A percentile compares a stretch with the other conserved stretches of the same genome.
Conservation (phyloP, 2,329 filamentous ascomycete species). For the Pleoardoris graminearum region DNA sequence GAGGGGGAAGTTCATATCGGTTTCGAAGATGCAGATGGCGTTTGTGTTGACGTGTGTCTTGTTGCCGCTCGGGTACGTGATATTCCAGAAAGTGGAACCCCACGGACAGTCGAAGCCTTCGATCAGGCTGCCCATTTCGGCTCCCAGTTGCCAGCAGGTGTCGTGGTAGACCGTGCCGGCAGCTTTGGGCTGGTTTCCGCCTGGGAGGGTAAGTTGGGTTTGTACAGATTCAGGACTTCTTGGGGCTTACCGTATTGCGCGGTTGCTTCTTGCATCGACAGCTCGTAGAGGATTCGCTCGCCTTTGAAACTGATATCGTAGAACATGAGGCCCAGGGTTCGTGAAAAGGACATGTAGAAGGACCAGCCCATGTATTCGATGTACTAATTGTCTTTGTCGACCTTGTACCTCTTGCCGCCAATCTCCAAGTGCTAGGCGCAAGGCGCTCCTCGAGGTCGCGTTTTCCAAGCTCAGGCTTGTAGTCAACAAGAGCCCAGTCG, state of each 20-base stretch:
- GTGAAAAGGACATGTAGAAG: constrained; percentile 56
- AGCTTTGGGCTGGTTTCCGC: too few species aligned
- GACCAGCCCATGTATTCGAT: constrained; percentile 56
- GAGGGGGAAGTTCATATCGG: constrained; percentile 36
- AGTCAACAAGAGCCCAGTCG: constrained; percentile 51
- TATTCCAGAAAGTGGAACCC: constrained; percentile 56
- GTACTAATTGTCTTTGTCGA: constrained; percentile 52
- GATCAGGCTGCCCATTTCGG: constrained; percentile 45
- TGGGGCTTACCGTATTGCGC: constrained; percentile 57
- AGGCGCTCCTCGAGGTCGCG: constrained; percentile 47
- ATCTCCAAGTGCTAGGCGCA: constrained; percentile 48
- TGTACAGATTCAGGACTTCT: too few species aligned
- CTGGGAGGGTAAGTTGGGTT: too few species aligned
- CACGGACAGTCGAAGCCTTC: constrained; percentile 58
- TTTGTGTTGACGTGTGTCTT: constrained; percentile 52
- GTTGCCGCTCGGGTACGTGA: constrained; percentile 51
- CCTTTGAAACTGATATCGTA: constrained; percentile 60
- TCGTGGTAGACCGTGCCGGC: constrained; percentile 53
- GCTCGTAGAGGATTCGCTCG: constrained; percentile 59
- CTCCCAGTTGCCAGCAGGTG: constrained; percentile 52
- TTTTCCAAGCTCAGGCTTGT: constrained; percentile 32
- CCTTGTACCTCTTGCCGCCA: constrained; percentile 47
- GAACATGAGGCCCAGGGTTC: constrained; percentile 55
- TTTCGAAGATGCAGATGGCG: constrained; percentile 54
- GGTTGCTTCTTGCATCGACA: constrained; percentile 60